Conservation (phyloP, 495 filamentous ascomycete genomes). For the Cercophora sp. region DNA sequence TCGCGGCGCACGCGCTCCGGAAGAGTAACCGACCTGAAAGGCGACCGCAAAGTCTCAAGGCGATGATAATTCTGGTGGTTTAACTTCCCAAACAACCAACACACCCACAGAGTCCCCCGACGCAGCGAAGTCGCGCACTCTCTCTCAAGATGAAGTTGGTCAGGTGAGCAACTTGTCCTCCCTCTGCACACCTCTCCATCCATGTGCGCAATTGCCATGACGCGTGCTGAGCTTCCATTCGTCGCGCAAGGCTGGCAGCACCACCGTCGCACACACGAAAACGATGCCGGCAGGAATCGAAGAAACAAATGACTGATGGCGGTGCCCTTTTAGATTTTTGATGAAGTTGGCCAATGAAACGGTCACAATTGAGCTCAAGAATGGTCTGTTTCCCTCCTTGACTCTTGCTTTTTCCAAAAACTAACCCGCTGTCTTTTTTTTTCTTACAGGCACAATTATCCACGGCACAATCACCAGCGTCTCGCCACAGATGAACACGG, state of each 20-base stretch:
- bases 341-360: constrained; percentile 99
- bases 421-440: too few species aligned
- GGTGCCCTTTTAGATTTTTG: constrained; percentile 62
- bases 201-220: constrained; percentile 1
- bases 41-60: too few species aligned
- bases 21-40: too few species aligned
- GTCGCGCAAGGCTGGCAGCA: constrained; percentile 20
- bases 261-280: constrained; percentile 2
- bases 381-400: constrained; percentile 49
- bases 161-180: constrained; percentile 61
- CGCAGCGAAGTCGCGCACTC: too few species aligned
- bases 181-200: background rate
- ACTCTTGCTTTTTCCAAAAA: too few species aligned
- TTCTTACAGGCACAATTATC: constrained; percentile 87
- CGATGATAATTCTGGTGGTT: too few species aligned
- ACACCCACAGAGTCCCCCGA: too few species aligned
- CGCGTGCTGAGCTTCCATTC: constrained; percentile 30
- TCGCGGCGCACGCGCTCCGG: too few species aligned
- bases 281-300: too few species aligned
- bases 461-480: constrained; percentile 94
- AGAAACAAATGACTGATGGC: constrained; percentile 15
- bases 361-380: constrained; percentile 95
- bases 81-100: too few species aligned
- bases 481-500: constrained; percentile 94
- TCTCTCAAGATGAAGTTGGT: constrained; percentile 89